A percentile compares a stretch with the other conserved stretches of the same genome.
Conservation (phyloP, 2,329 filamentous ascomycete genomes). For the Furcasterigmium sp. region DNA sequence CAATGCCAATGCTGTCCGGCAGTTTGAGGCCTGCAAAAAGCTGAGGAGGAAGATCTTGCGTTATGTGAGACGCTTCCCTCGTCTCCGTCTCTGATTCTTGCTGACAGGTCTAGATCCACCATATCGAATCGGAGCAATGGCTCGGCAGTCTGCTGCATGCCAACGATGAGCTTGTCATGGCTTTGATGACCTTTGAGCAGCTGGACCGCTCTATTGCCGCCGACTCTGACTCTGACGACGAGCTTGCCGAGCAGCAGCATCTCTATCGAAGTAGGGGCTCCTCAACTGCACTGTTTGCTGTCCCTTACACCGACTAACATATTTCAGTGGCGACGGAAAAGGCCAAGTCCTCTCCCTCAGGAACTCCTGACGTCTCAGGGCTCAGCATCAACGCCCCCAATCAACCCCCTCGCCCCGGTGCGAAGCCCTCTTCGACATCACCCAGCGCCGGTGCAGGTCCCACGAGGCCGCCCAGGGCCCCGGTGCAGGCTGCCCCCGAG, state of each 20-base stretch:
- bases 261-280: conserved; percentile 50
- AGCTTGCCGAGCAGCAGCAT: conserved; percentile 60
- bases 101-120: conserved; percentile 60
- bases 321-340: conserved; percentile 46
- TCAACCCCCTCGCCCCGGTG: conserved; percentile 42
- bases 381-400: conserved; percentile 35
- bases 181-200: conserved; percentile 91
- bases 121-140: conserved; percentile 86
- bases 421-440: conserved; percentile 46
- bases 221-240: conserved; percentile 67
- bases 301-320: conserved; percentile 15
- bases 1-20: conserved; percentile 66
- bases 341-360: conserved; percentile 40
- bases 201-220: conserved; percentile 81
- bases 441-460: conserved; percentile 28
- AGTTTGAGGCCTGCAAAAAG: conserved; percentile 82
- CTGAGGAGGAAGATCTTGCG: conserved; percentile 79
- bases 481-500: conserved; percentile 36
- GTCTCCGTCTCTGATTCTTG: too few species aligned
- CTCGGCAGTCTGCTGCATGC: conserved; percentile 86
- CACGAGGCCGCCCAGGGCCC: conserved; percentile 27
- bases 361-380: conserved; percentile 36
- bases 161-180: conserved; percentile 92
- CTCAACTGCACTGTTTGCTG: conserved; percentile 3
- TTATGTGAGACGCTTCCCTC: conserved; percentile 49